A percentile compares a stretch with the other conserved stretches of the same genome.
Evolutionary conservation across 352 stramenopile species (phyloP).

Genomic region (Globisporangium cederbergense): DNA sequence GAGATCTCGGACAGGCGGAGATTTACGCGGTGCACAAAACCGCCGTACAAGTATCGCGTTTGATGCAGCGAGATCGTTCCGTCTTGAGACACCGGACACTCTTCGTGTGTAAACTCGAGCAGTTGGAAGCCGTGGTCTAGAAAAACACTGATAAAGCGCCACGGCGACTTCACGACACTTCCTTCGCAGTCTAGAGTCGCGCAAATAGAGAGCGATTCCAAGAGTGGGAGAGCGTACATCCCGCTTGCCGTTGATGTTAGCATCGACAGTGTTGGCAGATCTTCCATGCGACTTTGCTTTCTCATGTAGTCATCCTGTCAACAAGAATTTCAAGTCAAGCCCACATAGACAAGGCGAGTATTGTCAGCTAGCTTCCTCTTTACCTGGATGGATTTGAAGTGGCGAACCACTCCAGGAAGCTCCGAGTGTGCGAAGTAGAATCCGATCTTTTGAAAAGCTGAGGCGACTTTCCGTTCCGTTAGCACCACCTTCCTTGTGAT

Average conservation of each 20-base stretch:
- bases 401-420: slow-evolving; percentile 38
- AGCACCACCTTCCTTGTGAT: slow-evolving; percentile 61
- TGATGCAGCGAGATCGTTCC: slow-evolving; percentile 34
- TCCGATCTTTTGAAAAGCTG: slow-evolving; percentile 48
- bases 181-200: slow-evolving; percentile 33
- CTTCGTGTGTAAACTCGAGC: slow-evolving; percentile 59
- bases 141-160: slow-evolving; percentile 52
- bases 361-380: not conserved
- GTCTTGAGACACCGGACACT: slow-evolving; percentile 31
- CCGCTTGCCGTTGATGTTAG: slow-evolving; percentile 33
- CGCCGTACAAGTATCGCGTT: slow-evolving; percentile 40
- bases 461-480: slow-evolving; percentile 51
- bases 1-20: slow-evolving; percentile 32
- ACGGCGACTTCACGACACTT: slow-evolving; percentile 23
- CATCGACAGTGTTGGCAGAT: slow-evolving; percentile 60
- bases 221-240: slow-evolving; percentile 43
- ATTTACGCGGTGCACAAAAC: slow-evolving; percentile 49
- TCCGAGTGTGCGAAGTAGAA: slow-evolving; percentile 54
- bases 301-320: slow-evolving; percentile 43
- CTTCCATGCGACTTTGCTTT: slow-evolving; percentile 52
- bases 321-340: no score
- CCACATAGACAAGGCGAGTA: not conserved
- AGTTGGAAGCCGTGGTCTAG: slow-evolving; percentile 63
- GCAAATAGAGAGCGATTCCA: slow-evolving; percentile 41
- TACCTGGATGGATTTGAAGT: slow-evolving; percentile 54